Base-by-base conservation (phyloP, 192 early-diverging fungal species). In the Linnemannia schmuckeri region DNA sequence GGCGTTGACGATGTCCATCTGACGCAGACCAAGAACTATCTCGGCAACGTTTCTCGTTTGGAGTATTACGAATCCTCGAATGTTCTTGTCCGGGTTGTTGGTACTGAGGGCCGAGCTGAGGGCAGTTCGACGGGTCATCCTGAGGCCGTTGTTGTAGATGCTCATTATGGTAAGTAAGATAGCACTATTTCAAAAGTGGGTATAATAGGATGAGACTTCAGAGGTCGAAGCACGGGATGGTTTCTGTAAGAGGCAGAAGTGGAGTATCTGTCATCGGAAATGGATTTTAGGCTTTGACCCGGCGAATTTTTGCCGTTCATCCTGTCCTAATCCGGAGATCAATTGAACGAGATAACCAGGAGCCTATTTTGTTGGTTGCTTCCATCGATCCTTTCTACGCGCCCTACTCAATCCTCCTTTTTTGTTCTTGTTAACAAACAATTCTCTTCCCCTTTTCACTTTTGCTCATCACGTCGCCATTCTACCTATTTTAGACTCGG, bases 81-180 rank as follows among this genome's bases (percentile, higher is more conserved):
- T 77, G 72, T 95, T 40, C 72, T 94, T 30, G 89, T 95, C n/a
- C 91, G 93, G 4, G 83, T 95, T 13, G 89, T 91, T 35, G 94
- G 94, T 10, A 89, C 89, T 6, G 76, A 78, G 9, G 81, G 83
- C n/a, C 75, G 89, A 70, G 74, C 81, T 9, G 81, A 88, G 20
- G 82, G 72, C 61, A 74, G 72, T 30, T 10, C 33, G 42, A 74
- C 63, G n/a, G 85, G 85, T 18, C 72, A 63, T 33, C 52, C 83
- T 55, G 89, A 92, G 61, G 90, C 94, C 0, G 83, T 94, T n/a
- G 88, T 95, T 22, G 89, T 95, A 3, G 91, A 91, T 85, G 94
- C 94, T 3, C 94, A 95, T 76, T 95, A 92, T 85, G 91, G 89
- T 90, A 89, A 88, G 72, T 27, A 33, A 49, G 22, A 17, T 35